Evolutionary conservation across 805 yeast genomes (phyloP).

Genomic region (Kuraishia hungarica): DNA sequence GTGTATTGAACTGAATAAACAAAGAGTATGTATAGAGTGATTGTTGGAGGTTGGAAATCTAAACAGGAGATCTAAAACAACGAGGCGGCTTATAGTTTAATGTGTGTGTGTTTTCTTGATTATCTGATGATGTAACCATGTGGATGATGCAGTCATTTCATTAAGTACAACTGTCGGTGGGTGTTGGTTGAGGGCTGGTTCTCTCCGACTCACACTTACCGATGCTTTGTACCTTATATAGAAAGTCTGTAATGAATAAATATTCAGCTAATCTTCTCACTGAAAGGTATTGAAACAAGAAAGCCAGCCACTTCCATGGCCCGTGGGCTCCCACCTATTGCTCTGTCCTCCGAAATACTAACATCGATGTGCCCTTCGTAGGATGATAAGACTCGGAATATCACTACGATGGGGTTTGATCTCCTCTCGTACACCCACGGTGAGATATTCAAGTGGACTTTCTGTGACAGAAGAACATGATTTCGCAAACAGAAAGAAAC

Average conservation of each 20-base stretch:
- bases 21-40: too few relatives aligned
- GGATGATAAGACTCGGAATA: not conserved
- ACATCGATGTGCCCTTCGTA: not conserved
- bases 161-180: not conserved
- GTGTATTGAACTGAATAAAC: too few relatives aligned
- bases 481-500: conserved; percentile 16
- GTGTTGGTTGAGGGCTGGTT: too few relatives aligned
- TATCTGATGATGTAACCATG: not conserved
- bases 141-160: not conserved
- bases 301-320: too few relatives aligned
- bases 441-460: not conserved
- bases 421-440: not conserved
- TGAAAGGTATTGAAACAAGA: not conserved
- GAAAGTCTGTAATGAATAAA: not conserved
- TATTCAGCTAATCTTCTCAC: not conserved
- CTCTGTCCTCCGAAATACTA: not conserved
- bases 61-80: too few relatives aligned
- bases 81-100: too few relatives aligned
- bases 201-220: not conserved
- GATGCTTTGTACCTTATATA: not conserved
- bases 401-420: not conserved
- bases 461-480: conserved; percentile 18
- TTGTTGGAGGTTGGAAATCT: too few relatives aligned
- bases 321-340: too few relatives aligned
- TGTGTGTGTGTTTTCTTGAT: not conserved